Evolutionary conservation across 1,284 basidiomycete genomes (phyloP), one percentile per base, ranked within the genome.

Genomic region (Amylostereum areolatum): DNA sequence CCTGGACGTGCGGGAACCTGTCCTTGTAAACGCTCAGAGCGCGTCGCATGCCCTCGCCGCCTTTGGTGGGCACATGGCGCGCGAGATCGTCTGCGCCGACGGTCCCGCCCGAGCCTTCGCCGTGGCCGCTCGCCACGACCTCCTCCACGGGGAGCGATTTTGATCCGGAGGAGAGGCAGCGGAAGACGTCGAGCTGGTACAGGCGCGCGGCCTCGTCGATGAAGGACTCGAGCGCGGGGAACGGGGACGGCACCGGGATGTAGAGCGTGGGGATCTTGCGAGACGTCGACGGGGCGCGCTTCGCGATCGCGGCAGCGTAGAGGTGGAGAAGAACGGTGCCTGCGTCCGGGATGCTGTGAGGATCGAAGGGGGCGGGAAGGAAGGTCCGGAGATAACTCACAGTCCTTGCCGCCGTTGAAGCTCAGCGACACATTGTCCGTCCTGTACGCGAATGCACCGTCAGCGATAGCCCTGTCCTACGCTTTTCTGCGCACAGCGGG

Each of bases 401-500:
- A 98, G 63, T 99, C 96, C 66, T 99, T 99, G 41, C 96, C 96
- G 10, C 96, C 96, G 59, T 99, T 99, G 72, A 97, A 99, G 66
- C 92, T 97, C 47, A 99, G 74, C 4, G 89, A 87, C 11, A 92
- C 69, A 47, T 75, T 73, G 37, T 85, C 77, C 61, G 79, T 75
- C 34, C 90, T 45, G 46, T 27, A 41, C n/a, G n/a, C 46, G 18
- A 44, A 43, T 46, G 18, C 11, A 4, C 12, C 8, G 25, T 43
- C 41, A 24, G 33, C 5, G 5, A 24, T 5, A 18, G 33, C n/a
- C 33, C 33, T 35, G n/a, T 25, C 5, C 41, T 4, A 43, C 5
- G n/a, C n/a, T n/a, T n/a, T n/a, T n/a, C n/a, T n/a, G n/a, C n/a
- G n/a, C n/a, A n/a, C n/a, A n/a, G n/a, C n/a, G n/a, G n/a, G n/a